Percentiles rank a stretch among this genome's conserved stretches.
phyloP scores from a whole-genome alignment of 176 grass and related monocot genomes.

The Cenchrus americanus region DNA sequence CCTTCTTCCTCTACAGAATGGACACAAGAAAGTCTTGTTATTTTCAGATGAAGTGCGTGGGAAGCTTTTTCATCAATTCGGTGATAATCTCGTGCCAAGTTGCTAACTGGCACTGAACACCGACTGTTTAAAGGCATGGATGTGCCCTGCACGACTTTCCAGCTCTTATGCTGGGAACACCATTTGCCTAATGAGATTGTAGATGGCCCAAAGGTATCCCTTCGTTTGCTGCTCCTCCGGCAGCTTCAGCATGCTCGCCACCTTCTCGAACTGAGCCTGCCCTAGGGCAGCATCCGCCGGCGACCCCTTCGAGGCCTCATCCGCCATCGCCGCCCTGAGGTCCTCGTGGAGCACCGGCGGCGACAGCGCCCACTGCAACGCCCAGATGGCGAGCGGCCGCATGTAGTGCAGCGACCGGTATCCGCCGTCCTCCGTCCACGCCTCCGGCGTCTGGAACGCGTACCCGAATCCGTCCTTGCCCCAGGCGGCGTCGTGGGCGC shows the following conservation, averaged over 20 bases:
- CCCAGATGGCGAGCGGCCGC: constrained; percentile 83
- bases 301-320: accelerated
- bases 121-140: too few relatives aligned
- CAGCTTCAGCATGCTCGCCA: constrained; percentile 70
- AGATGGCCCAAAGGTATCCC: constrained; percentile 61
- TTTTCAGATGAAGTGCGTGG: too few relatives aligned
- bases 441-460: constrained; percentile 88
- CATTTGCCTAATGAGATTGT: constrained; percentile 44
- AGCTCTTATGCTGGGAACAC: constrained; percentile 26
- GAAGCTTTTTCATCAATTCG: too few relatives aligned
- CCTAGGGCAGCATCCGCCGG: constrained; percentile 34
- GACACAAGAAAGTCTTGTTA: too few relatives aligned
- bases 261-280: constrained; percentile 55
- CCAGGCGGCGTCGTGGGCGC: constrained; percentile 71
- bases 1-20: too few relatives aligned
- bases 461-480: constrained; percentile 71
- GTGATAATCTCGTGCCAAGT: neutral
- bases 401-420: constrained; percentile 84
- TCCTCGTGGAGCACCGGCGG: constrained; percentile 54
- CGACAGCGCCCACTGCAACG: constrained; percentile 88
- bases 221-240: constrained; percentile 51
- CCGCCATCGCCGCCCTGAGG: neutral
- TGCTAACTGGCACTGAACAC: neutral
- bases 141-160: neutral
- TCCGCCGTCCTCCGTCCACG: constrained; percentile 66